Base-by-base conservation (phyloP, 1,284 basidiomycete genomes). In the Meira miltonrushii region DNA sequence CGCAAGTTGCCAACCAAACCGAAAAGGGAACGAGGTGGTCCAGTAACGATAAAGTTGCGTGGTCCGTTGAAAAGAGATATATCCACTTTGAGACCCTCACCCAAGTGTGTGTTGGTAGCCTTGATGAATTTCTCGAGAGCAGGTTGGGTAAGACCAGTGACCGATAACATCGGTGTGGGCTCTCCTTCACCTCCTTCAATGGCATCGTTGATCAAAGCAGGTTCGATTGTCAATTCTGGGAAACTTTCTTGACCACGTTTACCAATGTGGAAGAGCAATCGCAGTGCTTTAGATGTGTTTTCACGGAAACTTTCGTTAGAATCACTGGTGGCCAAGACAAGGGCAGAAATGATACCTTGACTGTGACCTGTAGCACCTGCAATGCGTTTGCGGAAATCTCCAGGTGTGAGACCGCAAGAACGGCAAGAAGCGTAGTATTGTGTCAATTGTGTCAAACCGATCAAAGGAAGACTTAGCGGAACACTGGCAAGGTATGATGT, bases 331-430 rank as follows among this genome's bases (percentile, higher is more conserved):
- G 92, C 84, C 68, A 96, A 85, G 33, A 86, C 88, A 55, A 95
- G 85, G 21, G 94, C 94, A 19, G 92, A 92, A 58, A 96, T 87
- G 68, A 98, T 86, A 67, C 94, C 95, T 80, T 97, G 94, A 7
- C 92, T 95, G 81, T 98, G 94, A 49, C 94, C 94, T 11, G 94
- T 97, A 5, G 91, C 86, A 54, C 93, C 94, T 37, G 85, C 83
- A 66, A 96, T 84, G 58, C 85, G 84, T 49, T 82, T 80, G 54
- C 89, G 85, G 77, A 95, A 84, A 72, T 92, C 85, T 17, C 86
- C 89, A 0, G 92, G 92, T 13, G 84, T 85, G 48, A 92, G 80
- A 58, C 86, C 85, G 25, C 86, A 81, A 57, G 89, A 86, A 54
- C 86, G 87, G 75, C 88, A 88, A 25, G 87, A 84, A 57, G 89